Evolutionary conservation across 2,329 filamentous ascomycete species (phyloP).

Genomic region (Sporothrix luriei): DNA sequence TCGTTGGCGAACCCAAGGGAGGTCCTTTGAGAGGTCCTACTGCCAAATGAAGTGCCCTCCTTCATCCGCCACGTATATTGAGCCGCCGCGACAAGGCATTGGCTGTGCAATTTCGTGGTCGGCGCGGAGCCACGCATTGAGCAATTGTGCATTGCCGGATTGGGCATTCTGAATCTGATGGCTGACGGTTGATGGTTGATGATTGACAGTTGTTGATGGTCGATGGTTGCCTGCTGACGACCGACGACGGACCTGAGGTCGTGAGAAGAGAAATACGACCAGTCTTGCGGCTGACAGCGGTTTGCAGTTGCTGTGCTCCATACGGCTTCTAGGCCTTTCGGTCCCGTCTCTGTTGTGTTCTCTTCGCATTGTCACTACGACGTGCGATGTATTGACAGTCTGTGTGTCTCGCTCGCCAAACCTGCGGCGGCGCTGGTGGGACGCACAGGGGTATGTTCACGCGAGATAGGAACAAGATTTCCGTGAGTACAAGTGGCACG

Average conservation of each 20-base stretch:
- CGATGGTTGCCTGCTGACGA: background rate
- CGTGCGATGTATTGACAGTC: background rate
- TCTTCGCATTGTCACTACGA: background rate
- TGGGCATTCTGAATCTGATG: background rate
- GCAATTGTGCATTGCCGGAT: constrained; percentile 16
- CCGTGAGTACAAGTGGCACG: background rate
- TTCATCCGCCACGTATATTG: constrained; percentile 16
- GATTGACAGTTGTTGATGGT: no score
- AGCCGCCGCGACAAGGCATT: background rate
- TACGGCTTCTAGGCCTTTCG: background rate
- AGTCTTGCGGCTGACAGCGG: constrained; percentile 8
- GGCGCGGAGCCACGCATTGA: constrained; percentile 1
- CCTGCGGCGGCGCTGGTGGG: background rate
- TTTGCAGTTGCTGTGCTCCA: no score
- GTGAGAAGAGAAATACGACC: background rate
- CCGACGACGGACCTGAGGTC: background rate
- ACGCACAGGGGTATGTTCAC: constrained; percentile 3
- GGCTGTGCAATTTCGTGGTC: constrained; percentile 8
- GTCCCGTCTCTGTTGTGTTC: background rate
- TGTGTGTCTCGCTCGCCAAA: constrained; percentile 15
- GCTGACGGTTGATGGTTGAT: background rate
- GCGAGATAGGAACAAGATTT: constrained; percentile 6
- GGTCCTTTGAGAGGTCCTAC: constrained; percentile 30
- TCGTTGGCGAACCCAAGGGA: constrained; percentile 15
- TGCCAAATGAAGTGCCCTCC: constrained; percentile 27